Evolutionary conservation across 225 moss, liverwort and hornwort genomes (phyloP), one percentile per base, ranked within the genome.

Genomic region (Straminergon stramineum): DNA sequence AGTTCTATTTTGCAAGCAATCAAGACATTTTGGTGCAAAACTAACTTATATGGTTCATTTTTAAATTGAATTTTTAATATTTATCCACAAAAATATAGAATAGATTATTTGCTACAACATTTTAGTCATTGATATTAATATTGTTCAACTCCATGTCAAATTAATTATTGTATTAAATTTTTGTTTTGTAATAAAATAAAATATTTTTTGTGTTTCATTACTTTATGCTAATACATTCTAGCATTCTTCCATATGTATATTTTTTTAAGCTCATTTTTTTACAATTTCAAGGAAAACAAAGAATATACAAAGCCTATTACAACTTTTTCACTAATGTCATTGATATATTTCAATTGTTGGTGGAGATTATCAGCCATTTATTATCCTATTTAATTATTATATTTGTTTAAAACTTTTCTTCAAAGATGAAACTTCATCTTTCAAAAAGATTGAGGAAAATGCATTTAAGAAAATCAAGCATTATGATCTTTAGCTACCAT

Each of bases 1-100:
- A 31, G 1, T 31, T 51, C 0, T 18, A 0, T 12, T 31, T 19
- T 31, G 4, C 1, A 2, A 31, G 30, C 2, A 31, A 75, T 31
- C 32, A 1, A 32, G 7, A 75, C 2, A 51, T 12, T 73, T 28
- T 28, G 12, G 6, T 30, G 30, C 3, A 74, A 10, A 51, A 19
- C 11, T 31, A 11, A 30, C 12, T 31, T 11, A 1, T 3, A 5
- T 31, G 19, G 12, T 19, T 31, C 18, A 51, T 7, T 75, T 73
- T 31, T 19, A 1, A 75, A 18, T 2, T 19, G 0, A 19, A 4
- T 11, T 48, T 11, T 18, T 10, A 11, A 11, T 43, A 7, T 6
- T 48, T 48, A 18, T 74, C 6, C 15, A 9, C 5, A 43, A 41
- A 23, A 10, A 26, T 9, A 9, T 3, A 27, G 9, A 43, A 16